phyloP scores from a whole-genome alignment of 2,329 filamentous ascomycete genomes.

The Teratosphaeria epicoccoides region DNA sequence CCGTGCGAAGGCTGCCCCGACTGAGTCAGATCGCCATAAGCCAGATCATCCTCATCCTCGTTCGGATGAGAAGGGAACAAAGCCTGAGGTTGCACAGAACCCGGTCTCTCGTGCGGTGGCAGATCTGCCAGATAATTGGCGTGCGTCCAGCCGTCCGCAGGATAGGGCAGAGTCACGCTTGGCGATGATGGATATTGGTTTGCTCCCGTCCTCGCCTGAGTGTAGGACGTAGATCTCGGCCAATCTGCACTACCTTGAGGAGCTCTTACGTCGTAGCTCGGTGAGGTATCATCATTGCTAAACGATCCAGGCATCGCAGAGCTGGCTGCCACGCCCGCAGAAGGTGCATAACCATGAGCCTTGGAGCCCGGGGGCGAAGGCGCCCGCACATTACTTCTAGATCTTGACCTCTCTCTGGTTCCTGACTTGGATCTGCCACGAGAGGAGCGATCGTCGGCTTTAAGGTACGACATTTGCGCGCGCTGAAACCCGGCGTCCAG shows the following conservation, averaged over 20 bases:
- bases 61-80: slow-evolving; percentile 8
- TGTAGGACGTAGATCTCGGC: slow-evolving; percentile 8
- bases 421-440: slow-evolving; percentile 35
- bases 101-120: slow-evolving; percentile 34
- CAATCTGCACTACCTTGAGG: slow-evolving; percentile 14
- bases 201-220: slow-evolving; percentile 2
- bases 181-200: slow-evolving; percentile 9
- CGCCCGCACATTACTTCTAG: slow-evolving; percentile 29
- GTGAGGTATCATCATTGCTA: slow-evolving; percentile 14
- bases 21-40: slow-evolving; percentile 17
- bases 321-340: slow-evolving; percentile 1
- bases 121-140: slow-evolving; percentile 33
- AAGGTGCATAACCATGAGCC: slow-evolving; percentile 11
- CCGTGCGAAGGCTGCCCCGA: slow-evolving; percentile 10
- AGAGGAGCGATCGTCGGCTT: slow-evolving; percentile 30
- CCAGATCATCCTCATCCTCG: slow-evolving; percentile 22
- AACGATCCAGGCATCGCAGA: slow-evolving; percentile 12
- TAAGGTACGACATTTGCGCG: slow-evolving; percentile 25
- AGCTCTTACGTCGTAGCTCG: slow-evolving; percentile 33
- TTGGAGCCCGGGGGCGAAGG: slow-evolving; percentile 16
- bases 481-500: neutral
- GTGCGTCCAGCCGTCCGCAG: slow-evolving; percentile 30
- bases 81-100: slow-evolving; percentile 18
- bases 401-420: slow-evolving; percentile 27
- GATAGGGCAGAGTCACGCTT: slow-evolving; percentile 16